phyloP scores from a whole-genome alignment of 192 early-diverging fungal species.

The Linnemannia hyalina region DNA sequence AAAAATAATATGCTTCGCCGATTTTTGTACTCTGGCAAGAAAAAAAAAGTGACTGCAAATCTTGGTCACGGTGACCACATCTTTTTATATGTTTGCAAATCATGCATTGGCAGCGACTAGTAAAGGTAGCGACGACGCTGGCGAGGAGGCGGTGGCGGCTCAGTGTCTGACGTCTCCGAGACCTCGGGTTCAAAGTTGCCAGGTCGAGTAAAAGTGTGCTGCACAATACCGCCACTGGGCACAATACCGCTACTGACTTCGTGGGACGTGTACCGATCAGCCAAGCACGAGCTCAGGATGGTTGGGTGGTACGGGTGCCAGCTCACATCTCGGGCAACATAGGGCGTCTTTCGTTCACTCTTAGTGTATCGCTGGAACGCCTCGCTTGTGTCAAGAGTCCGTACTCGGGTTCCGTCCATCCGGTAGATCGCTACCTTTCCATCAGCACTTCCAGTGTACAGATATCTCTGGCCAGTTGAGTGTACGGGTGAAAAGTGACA shows the following conservation, averaged over 20 bases:
- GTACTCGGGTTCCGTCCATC: slow-evolving; percentile 55
- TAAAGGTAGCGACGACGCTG: slow-evolving; percentile 11
- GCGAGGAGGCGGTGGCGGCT: slow-evolving; percentile 3
- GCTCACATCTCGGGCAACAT: slow-evolving; percentile 63
- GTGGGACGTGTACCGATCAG: not conserved
- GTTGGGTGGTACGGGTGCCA: slow-evolving; percentile 67
- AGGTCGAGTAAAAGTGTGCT: slow-evolving; percentile 19
- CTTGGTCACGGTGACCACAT: not conserved
- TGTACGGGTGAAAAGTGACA: slow-evolving; percentile 74
- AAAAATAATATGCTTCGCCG: not conserved
- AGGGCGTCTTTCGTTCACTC: not conserved
- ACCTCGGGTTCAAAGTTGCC: slow-evolving; percentile 8
- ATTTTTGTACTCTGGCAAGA: not conserved
- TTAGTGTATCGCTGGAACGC: slow-evolving; percentile 23
- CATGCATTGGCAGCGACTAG: not conserved
- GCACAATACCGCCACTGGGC: slow-evolving; percentile 35
- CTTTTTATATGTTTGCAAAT: not conserved
- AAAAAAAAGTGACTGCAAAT: slow-evolving; percentile 4
- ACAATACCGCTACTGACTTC: slow-evolving; percentile 27
- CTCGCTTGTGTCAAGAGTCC: slow-evolving; percentile 35
- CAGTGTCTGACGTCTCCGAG: slow-evolving; percentile 4
- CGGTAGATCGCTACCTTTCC: slow-evolving; percentile 65
- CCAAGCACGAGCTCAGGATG: slow-evolving; percentile 55
- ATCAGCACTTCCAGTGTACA: slow-evolving; percentile 75
- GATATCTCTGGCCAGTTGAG: slow-evolving; percentile 71